Evolutionary conservation across 1,284 basidiomycete species (phyloP), one percentile per base, ranked within the genome.

Genomic region (Pisolithus thermaeus): DNA sequence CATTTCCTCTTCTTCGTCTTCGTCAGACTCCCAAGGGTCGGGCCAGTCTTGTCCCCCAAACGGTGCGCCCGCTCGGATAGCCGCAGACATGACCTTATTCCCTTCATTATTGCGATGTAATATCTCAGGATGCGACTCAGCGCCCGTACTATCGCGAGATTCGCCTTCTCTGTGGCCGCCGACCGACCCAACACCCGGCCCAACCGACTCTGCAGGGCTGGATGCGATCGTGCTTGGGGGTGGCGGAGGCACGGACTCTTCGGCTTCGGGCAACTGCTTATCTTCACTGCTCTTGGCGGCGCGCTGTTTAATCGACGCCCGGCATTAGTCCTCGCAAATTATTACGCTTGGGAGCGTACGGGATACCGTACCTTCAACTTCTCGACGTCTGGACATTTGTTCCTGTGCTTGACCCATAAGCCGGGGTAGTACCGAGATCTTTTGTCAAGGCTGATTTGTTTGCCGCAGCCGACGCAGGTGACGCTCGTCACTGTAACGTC

Each of bases 391-490:
- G 52, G 56, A 39, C 67, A 66, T 52, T 66, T 66, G 2, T 50
- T 20, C 37, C 41, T 58, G 37, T 66, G 64, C 51, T 66, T 66
- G 45, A 46, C 36, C 64, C 64, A 66, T 3, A 66, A n/a, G 5
- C 64, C 64, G 25, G 64, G 66, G 23, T 70, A 70, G 51, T 70
- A 70, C 37, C 56, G 46, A 1, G 67, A 69, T 44, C 64, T 45
- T 48, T 69, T 70, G 41, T 66, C 67, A 12, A 66, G 65, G 43
- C 67, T 70, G 36, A 66, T 66, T 25, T 52, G 54, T 51, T 44
- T 70, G 25, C 46, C 9, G 36, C 64, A 66, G 36, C 63, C 64
- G 7, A 35, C 43, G 23, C 64, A 66, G 1, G 54, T 46, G 1
- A 66, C 67, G 30, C 62, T 69, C 32, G 57, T 67, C 14, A 40